Evolutionary conservation across 1,139 yeast genomes (phyloP).

Genomic region (Yarrowia galli): DNA sequence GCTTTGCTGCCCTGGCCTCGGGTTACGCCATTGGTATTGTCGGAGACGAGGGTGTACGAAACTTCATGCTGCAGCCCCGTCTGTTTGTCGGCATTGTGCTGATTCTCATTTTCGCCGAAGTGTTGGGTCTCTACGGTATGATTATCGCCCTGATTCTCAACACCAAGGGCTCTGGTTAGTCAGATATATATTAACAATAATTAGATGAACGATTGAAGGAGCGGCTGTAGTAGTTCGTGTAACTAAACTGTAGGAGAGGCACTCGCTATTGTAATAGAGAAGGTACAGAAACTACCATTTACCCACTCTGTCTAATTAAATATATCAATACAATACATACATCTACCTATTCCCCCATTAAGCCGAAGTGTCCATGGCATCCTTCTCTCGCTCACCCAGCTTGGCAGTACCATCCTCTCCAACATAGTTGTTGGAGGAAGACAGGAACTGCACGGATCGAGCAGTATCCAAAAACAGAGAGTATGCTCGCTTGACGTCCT

Average conservation of each 20-base stretch:
- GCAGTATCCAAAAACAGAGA: constrained; percentile 85
- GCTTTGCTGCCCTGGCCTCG: constrained; percentile 94
- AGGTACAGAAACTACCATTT: too few species aligned
- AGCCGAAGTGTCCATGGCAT: constrained; percentile 41
- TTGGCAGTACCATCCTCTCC: constrained; percentile 46
- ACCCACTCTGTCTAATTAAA: background rate
- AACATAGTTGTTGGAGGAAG: constrained; percentile 45
- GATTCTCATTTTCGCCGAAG: constrained; percentile 97
- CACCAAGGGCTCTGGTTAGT: constrained; percentile 77
- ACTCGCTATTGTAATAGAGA: too few species aligned
- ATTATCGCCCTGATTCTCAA: constrained; percentile 83
- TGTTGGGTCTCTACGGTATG: constrained; percentile 93
- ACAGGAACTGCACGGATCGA: constrained; percentile 67
- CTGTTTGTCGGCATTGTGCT: constrained; percentile 85
- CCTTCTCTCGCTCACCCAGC: constrained; percentile 42
- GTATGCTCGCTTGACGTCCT: constrained; percentile 88
- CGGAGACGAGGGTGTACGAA: constrained; percentile 98
- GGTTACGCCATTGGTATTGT: constrained; percentile 99
- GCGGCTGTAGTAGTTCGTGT: too few species aligned
- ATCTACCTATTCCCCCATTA: constrained; percentile 4
- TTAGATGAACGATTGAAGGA: constrained; percentile 2
- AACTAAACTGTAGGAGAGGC: too few species aligned
- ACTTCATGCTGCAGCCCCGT: constrained; percentile 95
- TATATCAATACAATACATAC: constrained; percentile 19
- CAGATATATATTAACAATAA: constrained; percentile 14